phyloP scores from a whole-genome alignment of 2,329 filamentous ascomycete genomes.

The Lachnellula willkommii region DNA sequence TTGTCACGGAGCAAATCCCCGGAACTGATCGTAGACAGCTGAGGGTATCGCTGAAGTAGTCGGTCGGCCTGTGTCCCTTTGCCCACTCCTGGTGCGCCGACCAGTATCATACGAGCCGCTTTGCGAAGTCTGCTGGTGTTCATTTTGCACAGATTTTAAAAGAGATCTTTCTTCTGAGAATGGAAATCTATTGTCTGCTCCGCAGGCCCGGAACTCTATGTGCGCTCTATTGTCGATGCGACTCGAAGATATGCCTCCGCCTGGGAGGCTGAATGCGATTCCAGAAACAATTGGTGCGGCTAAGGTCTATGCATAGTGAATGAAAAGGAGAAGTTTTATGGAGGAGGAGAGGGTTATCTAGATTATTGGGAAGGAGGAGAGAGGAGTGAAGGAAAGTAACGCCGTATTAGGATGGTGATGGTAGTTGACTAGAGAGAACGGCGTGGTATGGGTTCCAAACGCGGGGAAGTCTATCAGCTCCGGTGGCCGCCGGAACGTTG shows the following conservation, averaged over 20 bases:
- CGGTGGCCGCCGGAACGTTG: no score
- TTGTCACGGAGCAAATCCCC: conserved; percentile 89
- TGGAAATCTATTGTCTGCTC: conserved; percentile 6
- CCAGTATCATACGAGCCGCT: conserved; percentile 88
- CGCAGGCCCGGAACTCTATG: conserved; percentile 10
- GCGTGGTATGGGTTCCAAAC: not conserved
- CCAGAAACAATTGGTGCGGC: not conserved
- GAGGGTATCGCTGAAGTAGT: conserved; percentile 77
- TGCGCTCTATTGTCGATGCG: not conserved
- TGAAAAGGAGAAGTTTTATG: not conserved
- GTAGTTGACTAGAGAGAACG: not conserved
- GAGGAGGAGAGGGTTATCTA: conserved; percentile 1
- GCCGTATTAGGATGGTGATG: not conserved
- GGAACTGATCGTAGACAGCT: conserved; percentile 86
- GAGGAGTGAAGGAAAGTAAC: not conserved
- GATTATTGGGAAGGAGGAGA: not conserved
- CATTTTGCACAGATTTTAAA: not conserved
- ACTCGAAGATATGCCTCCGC: conserved; percentile 13
- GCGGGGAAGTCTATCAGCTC: no score
- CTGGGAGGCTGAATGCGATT: conserved; percentile 16
- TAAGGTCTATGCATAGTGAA: conserved; percentile 27
- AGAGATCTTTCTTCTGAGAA: not conserved
- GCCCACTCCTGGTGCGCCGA: conserved; percentile 85
- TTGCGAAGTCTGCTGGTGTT: conserved; percentile 60
- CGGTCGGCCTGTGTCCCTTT: conserved; percentile 95